Evolutionary conservation across 371 early-diverging fungal genomes (phyloP), one percentile per base, ranked within the genome.

Genomic region (Mucor plumbeus): DNA sequence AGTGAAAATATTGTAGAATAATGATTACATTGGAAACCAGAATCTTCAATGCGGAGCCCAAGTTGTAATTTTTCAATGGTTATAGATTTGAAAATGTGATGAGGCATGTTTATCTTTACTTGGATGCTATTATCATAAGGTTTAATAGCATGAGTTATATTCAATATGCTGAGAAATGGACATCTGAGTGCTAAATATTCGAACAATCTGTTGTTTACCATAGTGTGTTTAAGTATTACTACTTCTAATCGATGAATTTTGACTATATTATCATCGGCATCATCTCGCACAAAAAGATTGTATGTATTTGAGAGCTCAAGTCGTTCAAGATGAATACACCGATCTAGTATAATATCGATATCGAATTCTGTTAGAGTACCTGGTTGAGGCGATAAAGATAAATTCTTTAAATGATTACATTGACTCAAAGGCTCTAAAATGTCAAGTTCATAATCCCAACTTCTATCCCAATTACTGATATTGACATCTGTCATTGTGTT

Each of bases 321-420:
- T 35, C 35, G 36, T 4, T 59, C 26, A 17, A 69, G 19, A 21
- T 38, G 35, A 1, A 47, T 21, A 14, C 58, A 69, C 0, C 36
- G 43, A 38, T 69, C 59, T 15, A 69, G 43, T 13, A 69, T 59
- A 7, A 59, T 36, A 38, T 69, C 69, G 8, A 69, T 36, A 17
- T 69, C 64, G n/a, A 69, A 69, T 17, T 69, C 69, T 17, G 64
- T 69, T 50, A 63, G 53, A 19, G 58, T 58, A 4, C 63, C 69
- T 13, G 64, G 60, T 31, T 64, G 64, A 21, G 69, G 69, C 5
- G 69, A 69, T 9, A 69, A 21, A 0, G 64, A 63, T 3, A 69
- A 15, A 7, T 39, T 17, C 17, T 35, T 41, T n/a, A 69, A 14
- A 19, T 47, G 15, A 9, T 19, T 31, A 19, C 64, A 59, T 26